Evolutionary conservation across 345 rosid species (phyloP).

Genomic region (Boechera divaricarpa): DNA sequence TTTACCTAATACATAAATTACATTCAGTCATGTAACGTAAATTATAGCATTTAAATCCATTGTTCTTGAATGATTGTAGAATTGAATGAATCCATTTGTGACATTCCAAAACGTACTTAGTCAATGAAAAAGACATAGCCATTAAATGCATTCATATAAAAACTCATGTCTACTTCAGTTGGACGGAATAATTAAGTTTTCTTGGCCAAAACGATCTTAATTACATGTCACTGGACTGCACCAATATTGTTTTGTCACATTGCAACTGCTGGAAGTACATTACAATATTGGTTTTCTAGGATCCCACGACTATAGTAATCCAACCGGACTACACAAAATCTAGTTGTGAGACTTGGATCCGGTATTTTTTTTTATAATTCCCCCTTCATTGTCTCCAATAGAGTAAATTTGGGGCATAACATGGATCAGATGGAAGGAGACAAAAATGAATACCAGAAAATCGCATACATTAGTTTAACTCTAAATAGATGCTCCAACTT

Average conservation of each 20-base stretch:
- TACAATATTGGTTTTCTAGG: not conserved
- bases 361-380: too few relatives aligned
- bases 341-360: not conserved
- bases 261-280: not conserved
- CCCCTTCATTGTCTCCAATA: too few relatives aligned
- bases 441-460: too few relatives aligned
- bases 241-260: not conserved
- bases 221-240: too few relatives aligned
- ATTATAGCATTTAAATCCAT: not conserved
- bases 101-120: not conserved
- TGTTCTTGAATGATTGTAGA: constrained; percentile 13
- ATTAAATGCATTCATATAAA: not conserved
- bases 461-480: too few relatives aligned
- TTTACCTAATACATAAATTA: not conserved
- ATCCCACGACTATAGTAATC: not conserved
- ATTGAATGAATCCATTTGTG: not conserved
- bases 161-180: not conserved
- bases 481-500: too few relatives aligned
- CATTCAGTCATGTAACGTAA: not conserved
- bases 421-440: too few relatives aligned
- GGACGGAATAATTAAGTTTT: not conserved
- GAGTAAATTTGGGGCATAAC: not conserved
- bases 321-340: not conserved
- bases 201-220: not conserved
- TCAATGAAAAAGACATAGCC: not conserved